These are phyloP conservation scores for Amaranthus hypochondriacus DNA, from an alignment of 148 eudicot genomes.

Conservation along the genomic window DNA sequence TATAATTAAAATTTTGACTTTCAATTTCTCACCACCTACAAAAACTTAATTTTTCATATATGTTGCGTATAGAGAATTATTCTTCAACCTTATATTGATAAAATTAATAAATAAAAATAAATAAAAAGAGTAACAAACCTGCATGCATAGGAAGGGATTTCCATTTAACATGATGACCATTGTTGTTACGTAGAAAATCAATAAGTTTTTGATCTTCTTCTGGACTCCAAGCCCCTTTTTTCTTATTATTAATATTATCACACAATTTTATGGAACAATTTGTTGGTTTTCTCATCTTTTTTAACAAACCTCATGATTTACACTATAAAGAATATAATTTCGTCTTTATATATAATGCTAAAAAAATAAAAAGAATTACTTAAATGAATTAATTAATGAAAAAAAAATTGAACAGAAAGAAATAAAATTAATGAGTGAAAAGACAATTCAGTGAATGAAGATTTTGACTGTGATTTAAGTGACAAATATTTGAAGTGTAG, in stretches of 20 bases:
- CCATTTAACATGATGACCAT: conserved; percentile 21
- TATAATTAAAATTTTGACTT: too few species aligned
- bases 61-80: background rate
- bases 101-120: background rate
- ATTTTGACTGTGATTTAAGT: conserved; percentile 3
- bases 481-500: conserved; percentile 9
- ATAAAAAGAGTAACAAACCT: background rate
- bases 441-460: conserved; percentile 20
- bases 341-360: background rate
- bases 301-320: background rate
- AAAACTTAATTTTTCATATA: too few species aligned
- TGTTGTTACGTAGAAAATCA: conserved; percentile 16
- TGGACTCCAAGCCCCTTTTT: conserved; percentile 25
- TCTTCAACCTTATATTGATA: too few species aligned
- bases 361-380: background rate
- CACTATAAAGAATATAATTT: background rate
- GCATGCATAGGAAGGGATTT: conserved; percentile 30
- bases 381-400: background rate
- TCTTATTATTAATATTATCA: background rate
- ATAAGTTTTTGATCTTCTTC: conserved; percentile 30
- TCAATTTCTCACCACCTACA: too few species aligned
- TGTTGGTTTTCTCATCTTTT: conserved; percentile 8
- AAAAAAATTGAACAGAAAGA: background rate
- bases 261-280: background rate
- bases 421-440: conserved; percentile 17